Conservation (phyloP, 108 stramenopile species). For the Fistulifera solaris region DNA sequence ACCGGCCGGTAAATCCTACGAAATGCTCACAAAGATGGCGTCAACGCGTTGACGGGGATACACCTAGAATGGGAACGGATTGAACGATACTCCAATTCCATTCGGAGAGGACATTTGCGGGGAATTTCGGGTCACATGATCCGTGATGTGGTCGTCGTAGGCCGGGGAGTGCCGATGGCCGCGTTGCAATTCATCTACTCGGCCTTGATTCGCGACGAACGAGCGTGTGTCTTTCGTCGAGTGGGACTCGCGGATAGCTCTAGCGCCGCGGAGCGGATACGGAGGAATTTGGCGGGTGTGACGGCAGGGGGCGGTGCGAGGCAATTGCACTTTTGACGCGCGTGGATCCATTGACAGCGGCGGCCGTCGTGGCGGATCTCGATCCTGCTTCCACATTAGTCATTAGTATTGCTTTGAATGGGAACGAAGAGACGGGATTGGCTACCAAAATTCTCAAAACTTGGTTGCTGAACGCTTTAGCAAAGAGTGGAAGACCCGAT, state of each 20-base stretch:
- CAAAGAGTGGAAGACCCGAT: constrained; percentile 18
- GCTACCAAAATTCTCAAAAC: constrained; percentile 29
- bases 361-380: constrained; percentile 33
- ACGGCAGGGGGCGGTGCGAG: constrained; percentile 13
- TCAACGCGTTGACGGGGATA: constrained; percentile 51
- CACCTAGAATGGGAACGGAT: constrained; percentile 67
- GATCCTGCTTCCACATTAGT: constrained; percentile 63
- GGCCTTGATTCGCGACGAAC: constrained; percentile 46
- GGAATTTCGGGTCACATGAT: constrained; percentile 55
- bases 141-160: constrained; percentile 63
- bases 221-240: constrained; percentile 20
- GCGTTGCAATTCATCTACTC: constrained; percentile 67
- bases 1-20: constrained; percentile 35
- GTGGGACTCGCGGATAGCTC: constrained; percentile 23
- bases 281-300: constrained; percentile 4
- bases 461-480: constrained; percentile 47
- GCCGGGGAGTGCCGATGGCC: constrained; percentile 35
- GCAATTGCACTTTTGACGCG: constrained; percentile 44
- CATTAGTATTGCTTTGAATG: constrained; percentile 36
- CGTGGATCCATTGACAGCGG: constrained; percentile 45
- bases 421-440: constrained; percentile 35
- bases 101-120: constrained; percentile 49
- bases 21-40: constrained; percentile 38
- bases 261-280: constrained; percentile 3
- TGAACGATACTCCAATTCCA: constrained; percentile 31